Conservation (phyloP, 495 filamentous ascomycete species). For the Aspergillus kassunensis region DNA sequence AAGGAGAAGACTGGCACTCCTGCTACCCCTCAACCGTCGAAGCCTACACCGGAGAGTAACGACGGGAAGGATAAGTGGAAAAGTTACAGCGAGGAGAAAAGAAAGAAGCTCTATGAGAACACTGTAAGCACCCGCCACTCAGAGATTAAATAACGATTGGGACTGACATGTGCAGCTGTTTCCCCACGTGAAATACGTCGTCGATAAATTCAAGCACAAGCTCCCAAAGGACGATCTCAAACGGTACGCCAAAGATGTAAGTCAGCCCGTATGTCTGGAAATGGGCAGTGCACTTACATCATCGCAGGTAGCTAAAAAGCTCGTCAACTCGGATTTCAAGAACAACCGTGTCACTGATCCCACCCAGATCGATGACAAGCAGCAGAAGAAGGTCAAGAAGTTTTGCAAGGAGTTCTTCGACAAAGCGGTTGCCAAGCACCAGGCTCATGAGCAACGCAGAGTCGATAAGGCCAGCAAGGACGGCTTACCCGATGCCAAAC, state of each 20-base stretch:
- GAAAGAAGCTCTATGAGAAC: conserved; percentile 89
- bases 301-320: conserved; percentile 65
- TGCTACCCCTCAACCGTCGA: conserved; percentile 43
- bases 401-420: conserved; percentile 83
- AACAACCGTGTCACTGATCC: conserved; percentile 78
- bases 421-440: conserved; percentile 73
- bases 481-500: conserved; percentile 22
- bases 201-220: conserved; percentile 79
- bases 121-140: conserved; percentile 54
- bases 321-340: conserved; percentile 87
- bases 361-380: conserved; percentile 70
- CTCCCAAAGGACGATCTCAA: conserved; percentile 86
- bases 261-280: conserved; percentile 1
- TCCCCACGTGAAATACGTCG: conserved; percentile 77
- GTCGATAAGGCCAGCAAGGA: conserved; percentile 40
- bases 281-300: conserved; percentile 8
- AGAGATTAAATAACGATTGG: background rate
- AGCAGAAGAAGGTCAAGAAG: conserved; percentile 74
- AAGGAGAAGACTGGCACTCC: conserved; percentile 54
- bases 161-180: conserved; percentile 53
- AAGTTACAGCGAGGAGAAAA: conserved; percentile 72
- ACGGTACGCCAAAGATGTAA: conserved; percentile 77
- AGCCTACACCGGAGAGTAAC: conserved; percentile 59
- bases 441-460: conserved; percentile 63
- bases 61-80: conserved; percentile 74